phyloP scores from a whole-genome alignment of 257 asterid species.

The Solanum chmielewskii region DNA sequence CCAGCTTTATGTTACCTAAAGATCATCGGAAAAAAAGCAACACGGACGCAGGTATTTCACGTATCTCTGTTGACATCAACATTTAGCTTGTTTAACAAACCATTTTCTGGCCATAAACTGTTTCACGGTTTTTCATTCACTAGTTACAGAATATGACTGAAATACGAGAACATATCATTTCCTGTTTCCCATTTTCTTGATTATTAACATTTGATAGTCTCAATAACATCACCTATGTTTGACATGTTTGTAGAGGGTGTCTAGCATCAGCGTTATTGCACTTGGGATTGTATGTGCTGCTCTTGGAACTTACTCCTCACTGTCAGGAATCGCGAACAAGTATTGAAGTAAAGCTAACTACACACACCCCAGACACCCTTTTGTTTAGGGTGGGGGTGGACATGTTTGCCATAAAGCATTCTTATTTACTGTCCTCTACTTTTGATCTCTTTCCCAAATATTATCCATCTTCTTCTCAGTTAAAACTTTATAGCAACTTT shows the following conservation, averaged over 20 bases:
- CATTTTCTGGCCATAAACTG: background rate
- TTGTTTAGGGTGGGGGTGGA: background rate
- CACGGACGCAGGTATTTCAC: slow-evolving; percentile 43
- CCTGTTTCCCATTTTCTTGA: background rate
- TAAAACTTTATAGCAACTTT: background rate
- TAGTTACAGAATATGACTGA: background rate
- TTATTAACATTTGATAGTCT: background rate
- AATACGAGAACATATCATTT: background rate
- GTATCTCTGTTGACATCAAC: background rate
- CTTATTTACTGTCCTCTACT: background rate
- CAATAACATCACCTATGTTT: background rate
- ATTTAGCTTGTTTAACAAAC: background rate
- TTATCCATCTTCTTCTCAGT: background rate
- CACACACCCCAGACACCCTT: background rate
- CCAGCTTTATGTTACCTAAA: slow-evolving; percentile 66
- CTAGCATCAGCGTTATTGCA: slow-evolving; percentile 23
- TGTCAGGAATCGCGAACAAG: slow-evolving; percentile 23
- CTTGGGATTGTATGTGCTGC: slow-evolving; percentile 47
- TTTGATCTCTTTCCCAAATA: background rate
- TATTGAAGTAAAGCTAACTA: slow-evolving; percentile 12
- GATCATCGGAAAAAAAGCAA: slow-evolving; percentile 48
- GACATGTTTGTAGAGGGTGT: background rate
- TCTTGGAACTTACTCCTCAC: slow-evolving; percentile 56
- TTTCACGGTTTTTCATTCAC: background rate
- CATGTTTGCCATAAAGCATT: background rate